phyloP scores from a whole-genome alignment of 352 stramenopile genomes.

The Phytophthora crassamura region DNA sequence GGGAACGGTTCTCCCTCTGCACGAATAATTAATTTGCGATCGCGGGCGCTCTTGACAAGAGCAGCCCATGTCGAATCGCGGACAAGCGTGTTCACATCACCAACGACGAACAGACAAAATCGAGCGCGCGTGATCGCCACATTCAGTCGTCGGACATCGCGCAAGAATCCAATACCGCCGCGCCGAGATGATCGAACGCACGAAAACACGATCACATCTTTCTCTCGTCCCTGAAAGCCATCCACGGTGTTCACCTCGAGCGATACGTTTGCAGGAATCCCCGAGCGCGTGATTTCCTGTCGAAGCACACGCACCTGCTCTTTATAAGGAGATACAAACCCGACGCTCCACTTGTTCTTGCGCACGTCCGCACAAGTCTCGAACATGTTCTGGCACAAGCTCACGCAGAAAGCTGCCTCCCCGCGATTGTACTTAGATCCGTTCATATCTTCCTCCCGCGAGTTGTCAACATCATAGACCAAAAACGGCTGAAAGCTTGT shows the following conservation, averaged over 20 bases:
- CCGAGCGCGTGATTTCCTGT: constrained; percentile 63
- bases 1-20: constrained; percentile 52
- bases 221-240: constrained; percentile 98
- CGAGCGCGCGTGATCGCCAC: constrained; percentile 91
- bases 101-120: constrained; percentile 90
- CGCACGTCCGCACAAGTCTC: constrained; percentile 57
- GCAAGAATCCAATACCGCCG: constrained; percentile 91
- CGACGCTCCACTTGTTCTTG: constrained; percentile 87
- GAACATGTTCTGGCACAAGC: constrained; percentile 76
- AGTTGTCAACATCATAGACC: constrained; percentile 85
- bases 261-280: constrained; percentile 58
- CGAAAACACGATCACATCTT: constrained; percentile 99
- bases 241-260: constrained; percentile 98
- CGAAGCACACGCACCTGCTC: constrained; percentile 93
- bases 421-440: constrained; percentile 84
- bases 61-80: constrained; percentile 84
- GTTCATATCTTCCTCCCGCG: constrained; percentile 75
- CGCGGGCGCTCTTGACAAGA: constrained; percentile 72
- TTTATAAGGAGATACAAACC: constrained; percentile 99
- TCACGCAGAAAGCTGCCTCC: constrained; percentile 83
- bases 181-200: constrained; percentile 89
- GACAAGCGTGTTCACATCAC: constrained; percentile 75
- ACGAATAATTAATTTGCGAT: constrained; percentile 72
- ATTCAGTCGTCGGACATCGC: constrained; percentile 90
- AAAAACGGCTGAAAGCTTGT: constrained; percentile 89